These are phyloP conservation scores for Fusarium irregulare DNA, from an alignment of 2,329 filamentous ascomycete species.

Conservation along the genomic window DNA sequence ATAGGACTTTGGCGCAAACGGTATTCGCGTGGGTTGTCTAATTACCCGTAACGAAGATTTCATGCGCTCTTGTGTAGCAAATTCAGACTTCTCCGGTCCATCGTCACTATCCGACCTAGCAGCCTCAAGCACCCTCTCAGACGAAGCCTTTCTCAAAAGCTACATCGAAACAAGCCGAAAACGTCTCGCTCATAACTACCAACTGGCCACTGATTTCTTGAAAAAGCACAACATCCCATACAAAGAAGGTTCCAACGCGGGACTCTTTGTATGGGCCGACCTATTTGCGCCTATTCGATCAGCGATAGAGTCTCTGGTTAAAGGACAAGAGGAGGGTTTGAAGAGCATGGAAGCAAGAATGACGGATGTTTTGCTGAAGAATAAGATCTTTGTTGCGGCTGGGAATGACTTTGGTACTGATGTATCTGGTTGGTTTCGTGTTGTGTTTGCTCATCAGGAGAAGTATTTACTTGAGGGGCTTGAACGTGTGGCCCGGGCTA, in stretches of 20 bases:
- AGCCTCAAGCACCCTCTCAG: not conserved
- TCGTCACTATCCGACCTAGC: not conserved
- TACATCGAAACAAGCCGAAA: not conserved
- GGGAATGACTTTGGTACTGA: not conserved
- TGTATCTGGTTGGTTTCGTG: not conserved
- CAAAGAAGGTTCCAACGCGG: not conserved
- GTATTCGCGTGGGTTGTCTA: not conserved
- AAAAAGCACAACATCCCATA: not conserved
- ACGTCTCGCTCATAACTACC: not conserved
- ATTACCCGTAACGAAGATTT: not conserved
- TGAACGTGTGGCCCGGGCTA: not conserved
- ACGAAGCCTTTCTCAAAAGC: rapidly evolving
- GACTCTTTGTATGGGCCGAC: not conserved
- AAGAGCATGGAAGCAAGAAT: not conserved
- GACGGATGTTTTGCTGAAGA: not conserved
- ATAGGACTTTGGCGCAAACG: not conserved
- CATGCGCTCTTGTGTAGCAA: not conserved
- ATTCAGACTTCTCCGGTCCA: not conserved
- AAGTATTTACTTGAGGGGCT: not conserved
- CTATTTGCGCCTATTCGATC: not conserved
- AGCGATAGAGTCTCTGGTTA: rapidly evolving
- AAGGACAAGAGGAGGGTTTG: rapidly evolving
- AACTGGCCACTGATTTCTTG: not conserved
- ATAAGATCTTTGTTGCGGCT: not conserved
- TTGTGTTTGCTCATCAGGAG: not conserved